Evolutionary conservation across 2,329 filamentous ascomycete genomes (phyloP), one percentile per base, ranked within the genome.

Genomic region (Fusarium odoratissimum): DNA sequence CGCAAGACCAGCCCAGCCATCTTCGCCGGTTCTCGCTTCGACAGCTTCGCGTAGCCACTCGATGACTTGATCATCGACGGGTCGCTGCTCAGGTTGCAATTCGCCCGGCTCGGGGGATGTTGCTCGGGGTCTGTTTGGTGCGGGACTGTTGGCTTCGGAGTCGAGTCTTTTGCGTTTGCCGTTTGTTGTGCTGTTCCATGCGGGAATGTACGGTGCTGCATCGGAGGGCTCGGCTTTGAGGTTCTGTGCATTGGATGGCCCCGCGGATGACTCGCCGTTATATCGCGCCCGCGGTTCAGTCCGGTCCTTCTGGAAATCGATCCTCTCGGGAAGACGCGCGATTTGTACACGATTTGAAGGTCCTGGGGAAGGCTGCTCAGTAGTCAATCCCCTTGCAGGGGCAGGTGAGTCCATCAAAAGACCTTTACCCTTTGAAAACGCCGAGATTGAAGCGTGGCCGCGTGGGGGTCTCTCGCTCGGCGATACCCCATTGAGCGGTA

Each of bases 1-100:
- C 8, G 75, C 72, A 5, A 82, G 79, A 5, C 62, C 54, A 8
- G 79, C 77, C 76, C 78, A 80, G 1, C 79, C 80, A 1, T 78
- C 76, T 35, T 60, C 46, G 1, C 76, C 40, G 0, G 52, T 74
- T 4, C 75, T 75, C 0, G 75, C 72, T 12, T 75, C 65, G 1
- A 79, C 54, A 2, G 80, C 76, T 4, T 31, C 60, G 3, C 52
- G 49, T 1, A 80, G 55, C 51, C 67, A 60, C 4, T 28, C 42
- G 5, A 11, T 37, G 3, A 71, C 11, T 8, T 31, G 38, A 13
- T 49, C 16, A 10, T 49, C 46, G 0, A 49, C 11, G 0, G 5
- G 11, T 0, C n/a, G 30, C 3, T 5, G 30, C 0, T 23, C 46
- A 14, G 46, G 21, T 2, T 19, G 0, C 6, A 19, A 7, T 0